These are phyloP conservation scores for Neonectria faginata DNA, from an alignment of 2,329 filamentous ascomycete genomes.

Conservation along the genomic window DNA sequence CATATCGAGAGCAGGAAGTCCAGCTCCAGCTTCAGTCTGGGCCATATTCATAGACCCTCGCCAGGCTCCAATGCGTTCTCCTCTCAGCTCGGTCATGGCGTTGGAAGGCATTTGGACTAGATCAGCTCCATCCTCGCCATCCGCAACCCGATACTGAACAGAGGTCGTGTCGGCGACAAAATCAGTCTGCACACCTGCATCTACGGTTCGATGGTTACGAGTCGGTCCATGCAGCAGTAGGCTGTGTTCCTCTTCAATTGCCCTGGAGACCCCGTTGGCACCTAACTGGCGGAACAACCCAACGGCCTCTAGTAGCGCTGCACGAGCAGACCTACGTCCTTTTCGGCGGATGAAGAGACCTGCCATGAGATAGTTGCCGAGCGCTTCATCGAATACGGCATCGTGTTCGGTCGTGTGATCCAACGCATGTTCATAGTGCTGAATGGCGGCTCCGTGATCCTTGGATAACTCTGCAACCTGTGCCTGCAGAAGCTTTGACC, in stretches of 20 bases:
- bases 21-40: slow-evolving; percentile 67
- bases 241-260: slow-evolving; percentile 75
- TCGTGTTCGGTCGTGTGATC: slow-evolving; percentile 77
- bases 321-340: slow-evolving; percentile 74
- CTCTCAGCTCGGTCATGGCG: slow-evolving; percentile 62
- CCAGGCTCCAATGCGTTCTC: slow-evolving; percentile 73
- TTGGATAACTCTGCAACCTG: slow-evolving; percentile 73
- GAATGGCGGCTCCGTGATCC: slow-evolving; percentile 69
- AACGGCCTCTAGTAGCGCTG: slow-evolving; percentile 75
- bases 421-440: slow-evolving; percentile 75
- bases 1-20: slow-evolving; percentile 82
- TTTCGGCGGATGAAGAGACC: slow-evolving; percentile 75
- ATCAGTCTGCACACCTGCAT: slow-evolving; percentile 77
- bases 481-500: slow-evolving; percentile 75
- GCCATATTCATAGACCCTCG: slow-evolving; percentile 65
- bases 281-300: slow-evolving; percentile 76
- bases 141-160: slow-evolving; percentile 62
- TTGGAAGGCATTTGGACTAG: slow-evolving; percentile 57
- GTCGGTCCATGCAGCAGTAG: slow-evolving; percentile 73
- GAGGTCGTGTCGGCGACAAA: slow-evolving; percentile 69
- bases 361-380: slow-evolving; percentile 79
- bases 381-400: slow-evolving; percentile 77
- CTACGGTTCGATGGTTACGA: slow-evolving; percentile 67
- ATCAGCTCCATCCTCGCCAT: slow-evolving; percentile 59
- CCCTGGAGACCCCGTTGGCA: slow-evolving; percentile 75